Percentiles rank a stretch among this genome's conserved stretches.
These are phyloP conservation scores for Lachancea nothofagi DNA, from an alignment of 805 yeast species.

Conservation along the genomic window DNA sequence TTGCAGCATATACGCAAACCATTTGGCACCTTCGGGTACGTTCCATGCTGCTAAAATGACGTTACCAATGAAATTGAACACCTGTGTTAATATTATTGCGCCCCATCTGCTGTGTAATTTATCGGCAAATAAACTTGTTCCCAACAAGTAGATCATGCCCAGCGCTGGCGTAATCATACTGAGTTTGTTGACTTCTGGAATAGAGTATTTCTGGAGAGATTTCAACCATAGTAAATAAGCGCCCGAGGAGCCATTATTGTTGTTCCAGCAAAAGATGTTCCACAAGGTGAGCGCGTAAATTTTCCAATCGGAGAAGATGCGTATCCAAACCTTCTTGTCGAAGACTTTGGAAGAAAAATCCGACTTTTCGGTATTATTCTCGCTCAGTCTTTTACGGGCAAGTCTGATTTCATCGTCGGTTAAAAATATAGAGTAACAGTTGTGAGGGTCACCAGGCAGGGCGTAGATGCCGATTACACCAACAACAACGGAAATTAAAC, in stretches of 20 bases:
- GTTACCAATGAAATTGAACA: constrained; percentile 47
- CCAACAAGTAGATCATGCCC: constrained; percentile 38
- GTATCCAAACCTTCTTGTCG: constrained; percentile 45
- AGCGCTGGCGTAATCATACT: constrained; percentile 52
- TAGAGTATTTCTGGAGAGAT: constrained; percentile 38
- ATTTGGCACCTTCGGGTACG: constrained; percentile 48
- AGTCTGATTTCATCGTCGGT: constrained; percentile 53
- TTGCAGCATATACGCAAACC: constrained; percentile 55
- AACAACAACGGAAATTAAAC: constrained; percentile 51
- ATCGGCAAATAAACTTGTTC: constrained; percentile 39
- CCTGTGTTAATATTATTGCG: constrained; percentile 48
- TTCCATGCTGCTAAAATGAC: constrained; percentile 51
- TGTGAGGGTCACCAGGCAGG: constrained; percentile 63
- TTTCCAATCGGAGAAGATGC: constrained; percentile 52
- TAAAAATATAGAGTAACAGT: constrained; percentile 47
- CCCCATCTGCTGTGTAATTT: constrained; percentile 48
- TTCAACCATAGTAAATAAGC: constrained; percentile 56
- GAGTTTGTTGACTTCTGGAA: constrained; percentile 42
- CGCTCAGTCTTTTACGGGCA: constrained; percentile 41
- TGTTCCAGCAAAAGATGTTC: constrained; percentile 55
- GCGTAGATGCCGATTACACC: constrained; percentile 50
- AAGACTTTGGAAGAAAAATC: constrained; percentile 33
- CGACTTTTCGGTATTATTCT: constrained; percentile 32
- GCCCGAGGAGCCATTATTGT: constrained; percentile 47
- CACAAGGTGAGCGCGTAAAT: constrained; percentile 48